Evolutionary conservation across 2,329 filamentous ascomycete species (phyloP).

Genomic region (Keithomyces neogunnii): DNA sequence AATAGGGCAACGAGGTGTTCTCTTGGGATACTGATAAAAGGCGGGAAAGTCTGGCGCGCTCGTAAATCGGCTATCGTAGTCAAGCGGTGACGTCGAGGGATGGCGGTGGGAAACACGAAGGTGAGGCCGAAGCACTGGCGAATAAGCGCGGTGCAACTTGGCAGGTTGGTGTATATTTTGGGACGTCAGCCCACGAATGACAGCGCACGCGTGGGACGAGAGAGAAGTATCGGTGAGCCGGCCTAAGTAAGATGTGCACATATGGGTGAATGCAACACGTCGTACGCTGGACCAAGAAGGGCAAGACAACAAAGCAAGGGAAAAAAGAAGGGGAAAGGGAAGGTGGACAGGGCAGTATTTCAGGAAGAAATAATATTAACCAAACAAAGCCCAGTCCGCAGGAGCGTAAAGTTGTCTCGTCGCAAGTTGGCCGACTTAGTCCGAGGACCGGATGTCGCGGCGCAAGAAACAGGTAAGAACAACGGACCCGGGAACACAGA

Average conservation of each 20-base stretch:
- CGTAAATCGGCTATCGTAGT: background rate
- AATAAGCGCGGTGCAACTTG: background rate
- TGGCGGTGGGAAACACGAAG: background rate
- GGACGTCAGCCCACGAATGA: background rate
- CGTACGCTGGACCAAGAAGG: background rate
- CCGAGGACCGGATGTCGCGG: background rate
- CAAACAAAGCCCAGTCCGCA: background rate
- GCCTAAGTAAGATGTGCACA: background rate
- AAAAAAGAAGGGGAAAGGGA: background rate
- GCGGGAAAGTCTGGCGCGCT: too few relatives aligned
- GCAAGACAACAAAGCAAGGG: background rate
- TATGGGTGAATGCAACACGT: background rate
- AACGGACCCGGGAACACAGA: too few relatives aligned
- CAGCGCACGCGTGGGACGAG: background rate
- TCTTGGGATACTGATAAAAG: too few relatives aligned
- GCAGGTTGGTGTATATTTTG: background rate
- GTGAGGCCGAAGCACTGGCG: background rate
- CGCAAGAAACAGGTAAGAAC: slow-evolving; percentile 1
- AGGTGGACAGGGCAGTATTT: background rate
- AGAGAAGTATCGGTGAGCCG: background rate
- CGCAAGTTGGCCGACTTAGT: background rate
- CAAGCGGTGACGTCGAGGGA: background rate
- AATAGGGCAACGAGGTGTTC: background rate
- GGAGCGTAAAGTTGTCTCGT: slow-evolving; percentile 3
- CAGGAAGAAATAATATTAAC: too few relatives aligned